A percentile compares a stretch with the other conserved stretches of the same genome.
Evolutionary conservation across 768 basidiomycete genomes (phyloP).

Genomic region (Rubroboletus satanas): DNA sequence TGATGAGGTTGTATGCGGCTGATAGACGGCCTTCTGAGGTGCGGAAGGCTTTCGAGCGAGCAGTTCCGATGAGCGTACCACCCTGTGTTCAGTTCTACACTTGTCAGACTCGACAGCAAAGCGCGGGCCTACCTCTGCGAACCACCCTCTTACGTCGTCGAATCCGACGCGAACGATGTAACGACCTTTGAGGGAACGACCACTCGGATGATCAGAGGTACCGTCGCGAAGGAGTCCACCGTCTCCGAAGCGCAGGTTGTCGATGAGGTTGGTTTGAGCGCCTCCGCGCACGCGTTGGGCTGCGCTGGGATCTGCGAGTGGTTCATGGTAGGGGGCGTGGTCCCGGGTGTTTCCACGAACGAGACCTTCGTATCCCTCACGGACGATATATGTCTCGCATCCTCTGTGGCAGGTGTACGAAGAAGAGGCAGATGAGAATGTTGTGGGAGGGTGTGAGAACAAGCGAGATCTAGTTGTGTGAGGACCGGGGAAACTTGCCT

Average conservation of each 20-base stretch:
- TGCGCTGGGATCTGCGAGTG: slow-evolving; percentile 28
- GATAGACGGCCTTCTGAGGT: slow-evolving; percentile 83
- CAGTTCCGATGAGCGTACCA: slow-evolving; percentile 95
- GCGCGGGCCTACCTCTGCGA: slow-evolving; percentile 64
- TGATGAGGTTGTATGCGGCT: slow-evolving; percentile 88
- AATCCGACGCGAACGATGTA: slow-evolving; percentile 96
- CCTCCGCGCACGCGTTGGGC: slow-evolving; percentile 11
- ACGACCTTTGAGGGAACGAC: slow-evolving; percentile 77
- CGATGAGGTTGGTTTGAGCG: slow-evolving; percentile 43
- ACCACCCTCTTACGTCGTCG: slow-evolving; percentile 97
- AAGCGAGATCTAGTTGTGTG: no score
- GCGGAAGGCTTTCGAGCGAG: slow-evolving; percentile 79
- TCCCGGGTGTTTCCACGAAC: slow-evolving; percentile 73
- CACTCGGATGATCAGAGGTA: slow-evolving; percentile 64
- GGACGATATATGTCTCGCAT: slow-evolving; percentile 93
- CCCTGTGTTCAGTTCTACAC: slow-evolving; percentile 45
- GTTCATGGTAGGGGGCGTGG: slow-evolving; percentile 23
- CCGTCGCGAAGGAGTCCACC: slow-evolving; percentile 75
- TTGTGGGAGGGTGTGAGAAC: neutral
- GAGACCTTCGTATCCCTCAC: slow-evolving; percentile 98
- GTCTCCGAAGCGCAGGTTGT: slow-evolving; percentile 81
- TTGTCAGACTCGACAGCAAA: neutral
- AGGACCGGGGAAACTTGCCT: slow-evolving; percentile 48
- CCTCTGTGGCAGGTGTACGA: slow-evolving; percentile 44
- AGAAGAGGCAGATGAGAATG: neutral